Evolutionary conservation across 306 rosid genomes (phyloP).

Genomic region (Rosa persica): DNA sequence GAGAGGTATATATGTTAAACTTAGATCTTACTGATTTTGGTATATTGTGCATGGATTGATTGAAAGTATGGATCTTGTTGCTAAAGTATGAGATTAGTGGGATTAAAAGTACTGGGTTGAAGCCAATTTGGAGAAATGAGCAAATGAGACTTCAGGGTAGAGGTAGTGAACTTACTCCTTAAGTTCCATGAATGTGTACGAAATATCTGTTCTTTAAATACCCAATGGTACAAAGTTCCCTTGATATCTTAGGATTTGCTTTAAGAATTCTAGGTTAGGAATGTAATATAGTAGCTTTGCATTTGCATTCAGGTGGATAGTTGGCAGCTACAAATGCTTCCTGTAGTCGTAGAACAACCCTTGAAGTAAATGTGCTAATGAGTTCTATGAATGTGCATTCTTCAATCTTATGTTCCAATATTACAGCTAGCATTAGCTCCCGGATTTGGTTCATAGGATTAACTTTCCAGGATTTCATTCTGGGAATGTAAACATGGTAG

Average conservation of each 20-base stretch:
- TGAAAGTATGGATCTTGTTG: neutral
- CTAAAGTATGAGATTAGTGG: neutral
- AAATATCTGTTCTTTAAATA: neutral
- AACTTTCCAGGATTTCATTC: slow-evolving; percentile 7
- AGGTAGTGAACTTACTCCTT: neutral
- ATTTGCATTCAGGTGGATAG: neutral
- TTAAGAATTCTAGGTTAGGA: neutral
- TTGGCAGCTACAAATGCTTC: neutral
- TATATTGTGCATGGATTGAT: neutral
- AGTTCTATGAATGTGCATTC: neutral
- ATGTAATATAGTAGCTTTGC: neutral
- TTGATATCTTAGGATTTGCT: neutral
- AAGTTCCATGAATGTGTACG: neutral
- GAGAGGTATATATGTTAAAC: slow-evolving; percentile 53
- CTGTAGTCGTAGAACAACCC: neutral
- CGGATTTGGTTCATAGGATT: neutral
- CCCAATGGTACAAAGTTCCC: neutral
- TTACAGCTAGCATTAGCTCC: neutral
- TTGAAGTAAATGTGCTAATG: neutral
- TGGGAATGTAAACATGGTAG: neutral
- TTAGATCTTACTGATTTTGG: slow-evolving; percentile 4
- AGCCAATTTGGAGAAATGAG: neutral
- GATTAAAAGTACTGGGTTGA: neutral
- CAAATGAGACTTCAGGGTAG: neutral
- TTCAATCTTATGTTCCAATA: neutral